Base-by-base conservation (phyloP, 768 basidiomycete species). In the Naganishia kalamii region DNA sequence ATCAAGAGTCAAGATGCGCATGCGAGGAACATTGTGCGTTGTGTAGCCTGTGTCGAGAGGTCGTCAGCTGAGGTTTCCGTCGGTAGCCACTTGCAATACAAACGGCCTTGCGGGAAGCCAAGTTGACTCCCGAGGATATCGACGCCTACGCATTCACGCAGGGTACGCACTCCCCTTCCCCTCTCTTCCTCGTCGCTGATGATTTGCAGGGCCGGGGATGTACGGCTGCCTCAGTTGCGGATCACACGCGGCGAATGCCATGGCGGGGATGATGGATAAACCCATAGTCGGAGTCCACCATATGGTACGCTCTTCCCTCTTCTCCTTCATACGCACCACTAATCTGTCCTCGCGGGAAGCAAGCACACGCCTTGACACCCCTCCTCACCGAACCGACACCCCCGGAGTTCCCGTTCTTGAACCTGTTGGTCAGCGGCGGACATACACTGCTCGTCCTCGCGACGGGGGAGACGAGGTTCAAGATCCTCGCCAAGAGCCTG, bases 231-330 rank as follows among this genome's bases (percentile, higher is more conserved):
- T 98, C 13, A 84, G 84, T 27, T 87, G 91, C 3, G 85, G 86
- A 47, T 84, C 85, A 11, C 88, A 88, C 66, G 86, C 90, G 6
- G 90, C 91, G n/a, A 90, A 89, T 74, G 85, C 86, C 0, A 80
- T 98, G 2, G 91, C 92, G 0, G 87, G 90, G 0, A 86, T 86
- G 0, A 80, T 85, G 13, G 81, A 83, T 44, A 89, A 91, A 71
- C 92, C 92, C 0, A 65, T 94, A 4, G 84, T 94, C 2, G 92
- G 92, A 3, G 89, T 96, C 6, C 90, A 97, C 78, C 93, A 98
- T 72, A 98, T 97, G 93, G 92, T 91, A 40, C 50, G 81, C 72
- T 44, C 30, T 44, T 32, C 59, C 15, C 12, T 11, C 59, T 41
- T 6, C 23, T 37, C 12, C 48, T 23, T 30, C 17, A 8, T 15